Base-by-base conservation (phyloP, 371 early-diverging fungal species). In the Mucor lusitanicus region DNA sequence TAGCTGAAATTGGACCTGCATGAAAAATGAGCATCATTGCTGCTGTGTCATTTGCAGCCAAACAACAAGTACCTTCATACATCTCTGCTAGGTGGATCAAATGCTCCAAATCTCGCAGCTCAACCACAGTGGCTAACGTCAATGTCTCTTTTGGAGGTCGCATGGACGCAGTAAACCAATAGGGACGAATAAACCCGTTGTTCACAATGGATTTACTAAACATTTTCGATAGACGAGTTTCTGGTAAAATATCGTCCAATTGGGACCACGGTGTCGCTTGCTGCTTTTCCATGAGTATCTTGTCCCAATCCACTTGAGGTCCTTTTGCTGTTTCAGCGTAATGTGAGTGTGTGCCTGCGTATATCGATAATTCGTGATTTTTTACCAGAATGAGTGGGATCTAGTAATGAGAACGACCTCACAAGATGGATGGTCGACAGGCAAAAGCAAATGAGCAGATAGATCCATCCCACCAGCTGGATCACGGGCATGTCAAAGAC, bases 1-100 rank as follows among this genome's bases (percentile, higher is more conserved):
- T 75, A 3, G 82, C 88, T 1, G 86, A 86, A 32, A 87, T 85
- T 3, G 88, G 82, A 6, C 88, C 87, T 84, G 23, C 17, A 27
- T 17, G 13, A 32, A 48, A 44, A 17, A 61, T 23, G 21, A 17
- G 19, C 2, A 39, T 44, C 2, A 7, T 37, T 37, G 0, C 13
- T 8, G 1, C n/a, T 30, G 2, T 30, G 30, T 6, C 30, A n/a
- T 2, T n/a, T 1, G 44, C 5, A 5, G n/a, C 11, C n/a, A 42
- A 12, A 56, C 8, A 37, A 37, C 40, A 12, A 17, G 15, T 65
- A 76, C 76, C 79, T 72, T 77, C 63, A 71, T 75, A 80, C 19
- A 68, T 37, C 21, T 73, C 67, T 8, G 80, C 76, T 46, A 80
- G 50, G 54, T 58, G 55, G 6, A 61, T 67, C 15, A 80, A 50